phyloP scores from a whole-genome alignment of 768 basidiomycete genomes.

The Termitomyces sp. region DNA sequence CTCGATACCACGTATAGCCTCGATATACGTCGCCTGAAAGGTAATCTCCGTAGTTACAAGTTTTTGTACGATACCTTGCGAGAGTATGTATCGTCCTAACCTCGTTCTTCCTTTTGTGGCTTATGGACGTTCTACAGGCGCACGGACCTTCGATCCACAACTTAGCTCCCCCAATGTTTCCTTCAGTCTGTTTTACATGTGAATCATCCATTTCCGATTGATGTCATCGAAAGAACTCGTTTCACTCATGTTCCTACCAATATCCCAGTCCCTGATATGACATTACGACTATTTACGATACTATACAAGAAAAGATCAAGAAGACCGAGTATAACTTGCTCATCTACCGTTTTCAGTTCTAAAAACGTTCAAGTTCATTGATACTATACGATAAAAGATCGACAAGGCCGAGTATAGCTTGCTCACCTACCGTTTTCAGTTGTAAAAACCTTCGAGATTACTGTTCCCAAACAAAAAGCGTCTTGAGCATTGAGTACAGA shows the following conservation, averaged over 20 bases:
- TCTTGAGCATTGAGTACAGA: too few relatives aligned
- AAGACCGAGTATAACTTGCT: background rate
- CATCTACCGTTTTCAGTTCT: background rate
- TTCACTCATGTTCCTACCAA: background rate
- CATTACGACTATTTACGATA: background rate
- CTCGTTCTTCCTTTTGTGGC: background rate
- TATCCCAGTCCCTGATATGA: background rate
- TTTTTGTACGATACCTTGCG: constrained; percentile 59
- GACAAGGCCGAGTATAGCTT: background rate
- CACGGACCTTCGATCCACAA: background rate
- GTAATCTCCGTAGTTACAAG: constrained; percentile 80
- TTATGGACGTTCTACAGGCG: background rate
- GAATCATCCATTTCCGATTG: background rate
- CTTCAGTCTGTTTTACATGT: background rate
- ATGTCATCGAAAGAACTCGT: background rate
- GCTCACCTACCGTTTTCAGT: background rate
- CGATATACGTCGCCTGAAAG: constrained; percentile 85
- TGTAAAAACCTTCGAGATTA: too few relatives aligned
- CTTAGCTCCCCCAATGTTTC: background rate
- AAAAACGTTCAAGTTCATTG: background rate
- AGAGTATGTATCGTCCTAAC: background rate
- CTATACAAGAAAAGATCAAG: background rate
- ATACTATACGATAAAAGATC: background rate
- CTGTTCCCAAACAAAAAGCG: background rate
- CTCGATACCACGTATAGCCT: constrained; percentile 81